Base-by-base conservation (phyloP, 2,329 filamentous ascomycete species). In the Fusarium decemcellulare region DNA sequence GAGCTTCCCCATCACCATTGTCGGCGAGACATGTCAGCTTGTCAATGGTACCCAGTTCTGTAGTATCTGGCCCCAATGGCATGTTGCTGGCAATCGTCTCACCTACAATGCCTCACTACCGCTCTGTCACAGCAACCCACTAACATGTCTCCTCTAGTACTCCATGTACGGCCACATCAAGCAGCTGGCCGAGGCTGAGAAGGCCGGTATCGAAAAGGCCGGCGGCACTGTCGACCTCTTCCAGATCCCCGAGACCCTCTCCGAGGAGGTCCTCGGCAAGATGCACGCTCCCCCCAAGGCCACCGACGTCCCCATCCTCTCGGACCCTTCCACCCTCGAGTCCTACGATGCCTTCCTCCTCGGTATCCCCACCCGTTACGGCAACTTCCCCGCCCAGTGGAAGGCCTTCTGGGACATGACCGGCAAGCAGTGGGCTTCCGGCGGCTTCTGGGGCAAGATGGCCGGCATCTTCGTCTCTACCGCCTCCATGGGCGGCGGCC, bases 311-410 rank as follows among this genome's bases (percentile, higher is more conserved):
- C 87, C 90, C 61, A 80, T 93, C 73, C 85, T 91, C 52, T 79
- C 87, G 16, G 83, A 88, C 77, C 86, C 89, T 7, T 56, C 77
- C 12, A 84, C 80, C 34, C 90, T 98, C 44, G 88, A 91, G 77
- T 70, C 85, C 56, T 98, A 97, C 84, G 95, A 98, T 77, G 96
- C 86, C 72, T 91, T 98, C 85, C 91, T 99, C 70, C 88, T 98
- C 76, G 96, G 96, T 72, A 96, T 98, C 80, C 96, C 96, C 64
- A 99, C 96, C 54, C 90, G 96, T 73, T 99, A 93, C 85, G 96
- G 96, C 76, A 98, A 97, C 90, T 97, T 97, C 88, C 95, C 95
- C 51, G 93, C 92, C 16, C 96, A 99, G 85, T 98, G 93, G 93
- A 98, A 96, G 87, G 82, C 90, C 43, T 95, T 94, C 87, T 97